A percentile compares a stretch with the other conserved stretches of the same genome.
Conservation (phyloP, 805 yeast species). For the Zygoascus flipseniorum region DNA sequence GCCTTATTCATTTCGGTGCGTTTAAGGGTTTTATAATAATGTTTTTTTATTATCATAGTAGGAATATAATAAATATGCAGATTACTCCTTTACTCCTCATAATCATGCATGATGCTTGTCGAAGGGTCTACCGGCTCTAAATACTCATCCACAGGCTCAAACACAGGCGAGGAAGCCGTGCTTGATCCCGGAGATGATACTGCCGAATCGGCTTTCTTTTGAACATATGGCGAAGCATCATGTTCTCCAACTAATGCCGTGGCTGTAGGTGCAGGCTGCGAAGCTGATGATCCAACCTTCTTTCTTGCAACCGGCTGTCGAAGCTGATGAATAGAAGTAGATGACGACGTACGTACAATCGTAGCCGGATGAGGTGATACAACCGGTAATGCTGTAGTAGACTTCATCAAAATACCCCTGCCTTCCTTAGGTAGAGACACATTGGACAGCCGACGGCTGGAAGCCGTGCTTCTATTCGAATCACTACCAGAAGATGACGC, state of each 20-base stretch:
- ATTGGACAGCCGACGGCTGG: background rate
- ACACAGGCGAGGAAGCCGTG: background rate
- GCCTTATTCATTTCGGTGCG: background rate
- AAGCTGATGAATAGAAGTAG: background rate
- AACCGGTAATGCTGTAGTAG: constrained; percentile 1
- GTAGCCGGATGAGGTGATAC: background rate
- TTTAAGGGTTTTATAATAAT: background rate
- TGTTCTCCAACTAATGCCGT: too few relatives aligned
- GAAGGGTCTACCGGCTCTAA: background rate
- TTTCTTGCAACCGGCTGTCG: background rate
- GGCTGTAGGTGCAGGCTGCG: background rate
- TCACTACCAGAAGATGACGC: background rate
- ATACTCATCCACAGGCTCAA: background rate
- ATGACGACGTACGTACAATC: background rate
- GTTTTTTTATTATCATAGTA: constrained; percentile 1
- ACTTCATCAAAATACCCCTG: background rate
- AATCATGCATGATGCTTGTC: background rate
- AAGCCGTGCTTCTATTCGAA: background rate
- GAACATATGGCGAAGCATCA: too few relatives aligned
- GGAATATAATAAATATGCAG: background rate
- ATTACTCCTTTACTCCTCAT: background rate
- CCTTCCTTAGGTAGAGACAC: constrained; percentile 1
- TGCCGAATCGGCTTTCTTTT: background rate
- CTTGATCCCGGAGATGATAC: background rate
- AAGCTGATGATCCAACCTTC: background rate